Conservation (phyloP, 1,139 yeast genomes). For the Geotrichum klebahnii region DNA sequence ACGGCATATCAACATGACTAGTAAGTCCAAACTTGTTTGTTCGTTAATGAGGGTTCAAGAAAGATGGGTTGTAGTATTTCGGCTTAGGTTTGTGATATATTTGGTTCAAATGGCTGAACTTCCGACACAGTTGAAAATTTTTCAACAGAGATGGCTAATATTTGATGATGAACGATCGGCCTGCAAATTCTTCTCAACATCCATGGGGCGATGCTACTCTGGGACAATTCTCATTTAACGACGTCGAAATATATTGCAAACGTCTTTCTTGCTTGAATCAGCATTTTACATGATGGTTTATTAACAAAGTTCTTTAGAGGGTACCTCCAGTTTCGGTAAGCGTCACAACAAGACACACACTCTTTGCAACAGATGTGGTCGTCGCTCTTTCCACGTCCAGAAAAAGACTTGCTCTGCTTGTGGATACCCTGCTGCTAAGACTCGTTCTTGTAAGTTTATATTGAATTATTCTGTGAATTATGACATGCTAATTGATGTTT, state of each 20-base stretch:
- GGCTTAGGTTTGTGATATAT: no score
- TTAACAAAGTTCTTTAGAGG: conserved; percentile 54
- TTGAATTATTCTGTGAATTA: no score
- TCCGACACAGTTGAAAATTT: not conserved
- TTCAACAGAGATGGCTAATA: not conserved
- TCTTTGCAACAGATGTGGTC: conserved; percentile 98
- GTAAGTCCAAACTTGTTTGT: conserved; percentile 18
- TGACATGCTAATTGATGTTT: no score
- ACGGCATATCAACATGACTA: conserved; percentile 24
- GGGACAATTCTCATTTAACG: no score
- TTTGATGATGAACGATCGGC: not conserved
- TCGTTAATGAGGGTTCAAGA: not conserved
- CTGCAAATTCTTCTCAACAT: not conserved
- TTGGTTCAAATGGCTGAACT: no score
- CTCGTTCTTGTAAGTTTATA: conserved; percentile 51
- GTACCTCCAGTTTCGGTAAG: conserved; percentile 99
- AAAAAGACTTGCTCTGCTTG: conserved; percentile 98
- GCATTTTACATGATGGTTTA: not conserved
- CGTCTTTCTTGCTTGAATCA: no score
- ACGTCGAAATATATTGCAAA: no score
- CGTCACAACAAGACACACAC: conserved; percentile 99
- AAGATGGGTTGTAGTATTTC: not conserved
- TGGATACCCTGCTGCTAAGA: conserved; percentile 99
- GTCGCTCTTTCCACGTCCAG: conserved; percentile 98
- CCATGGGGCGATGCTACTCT: no score